Evolutionary conservation across 1,284 basidiomycete genomes (phyloP), one percentile per base, ranked within the genome.

Genomic region (Ceratobasidium sp.): DNA sequence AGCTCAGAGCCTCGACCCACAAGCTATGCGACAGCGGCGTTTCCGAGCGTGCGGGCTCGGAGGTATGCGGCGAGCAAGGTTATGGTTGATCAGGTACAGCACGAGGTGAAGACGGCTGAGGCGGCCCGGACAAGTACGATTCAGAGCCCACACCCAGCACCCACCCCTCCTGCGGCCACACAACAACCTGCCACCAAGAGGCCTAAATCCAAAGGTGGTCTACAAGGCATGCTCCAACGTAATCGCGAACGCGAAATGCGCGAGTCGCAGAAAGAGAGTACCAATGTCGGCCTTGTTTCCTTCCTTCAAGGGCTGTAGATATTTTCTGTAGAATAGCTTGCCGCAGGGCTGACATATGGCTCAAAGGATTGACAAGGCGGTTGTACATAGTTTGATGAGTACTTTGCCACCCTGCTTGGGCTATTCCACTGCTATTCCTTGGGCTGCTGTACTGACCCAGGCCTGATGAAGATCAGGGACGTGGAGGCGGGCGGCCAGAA

Each of bases 201-300:
- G 30, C 41, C 59, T 6, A 74, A 65, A 30, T 35, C 57, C 30
- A 64, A 65, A 65, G 30, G 71, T 20, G 71, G 71, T 38, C 60
- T 74, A 44, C 71, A 74, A 52, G 46, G 38, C 33, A 74, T 74
- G 71, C 48, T 74, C 27, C 71, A 74, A 41, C 71, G 71, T 10
- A 74, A 74, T 16, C 71, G 71, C 16, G 71, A 74, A 54, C 71
- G 71, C 12, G 71, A 74, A 62, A 33, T 30, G 27, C 71, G 48
- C 16, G 71, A 74, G 35, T 44, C 71, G 2, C 44, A 65, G 30
- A 50, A 62, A 12, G 30, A 62, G 6, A 54, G n/a, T 27, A 27
- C 20, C 27, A n/a, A 44, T 27, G 33, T 8, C 23, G 48, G 71
- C 1, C 60, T 74, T 18, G 60, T 48, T 41, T 48, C 59, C 1